phyloP scores from a whole-genome alignment of 345 rosid genomes.

The Noccaea bulbosa region DNA sequence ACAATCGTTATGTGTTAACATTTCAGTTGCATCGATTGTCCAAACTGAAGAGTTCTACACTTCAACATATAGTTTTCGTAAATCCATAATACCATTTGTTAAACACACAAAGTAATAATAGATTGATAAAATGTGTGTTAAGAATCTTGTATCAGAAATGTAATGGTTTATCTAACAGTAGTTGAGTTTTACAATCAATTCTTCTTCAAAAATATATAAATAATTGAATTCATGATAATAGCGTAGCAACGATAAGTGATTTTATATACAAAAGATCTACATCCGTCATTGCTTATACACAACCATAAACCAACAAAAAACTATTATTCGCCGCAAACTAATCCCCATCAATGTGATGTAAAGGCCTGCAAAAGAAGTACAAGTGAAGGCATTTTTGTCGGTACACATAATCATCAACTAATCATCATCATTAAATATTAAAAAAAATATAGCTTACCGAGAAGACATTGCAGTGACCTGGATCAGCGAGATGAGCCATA shows the following conservation, averaged over 20 bases:
- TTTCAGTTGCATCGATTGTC: too few relatives aligned
- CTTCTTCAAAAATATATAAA: too few relatives aligned
- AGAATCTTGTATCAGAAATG: too few relatives aligned
- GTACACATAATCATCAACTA: background rate
- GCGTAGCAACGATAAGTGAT: background rate
- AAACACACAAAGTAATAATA: too few relatives aligned
- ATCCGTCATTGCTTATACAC: background rate
- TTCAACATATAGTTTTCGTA: too few relatives aligned
- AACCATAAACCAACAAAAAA: background rate
- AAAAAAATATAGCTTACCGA: conserved; percentile 53
- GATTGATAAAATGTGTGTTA: too few relatives aligned
- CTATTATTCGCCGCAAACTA: background rate
- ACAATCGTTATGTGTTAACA: too few relatives aligned
- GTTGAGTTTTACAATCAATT: too few relatives aligned
- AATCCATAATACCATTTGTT: too few relatives aligned
- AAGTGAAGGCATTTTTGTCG: background rate
- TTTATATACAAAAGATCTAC: conserved; percentile 8
- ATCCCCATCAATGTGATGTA: conserved; percentile 48
- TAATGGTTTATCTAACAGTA: too few relatives aligned
- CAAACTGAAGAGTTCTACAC: too few relatives aligned
- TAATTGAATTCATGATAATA: background rate
- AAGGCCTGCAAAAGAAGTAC: conserved; percentile 62
- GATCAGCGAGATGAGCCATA: conserved; percentile 90
- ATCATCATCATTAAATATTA: background rate
- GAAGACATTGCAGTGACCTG: conserved; percentile 91